Evolutionary conservation across 768 basidiomycete species (phyloP), one percentile per base, ranked within the genome.

Genomic region (Infundibulicybe gibba): DNA sequence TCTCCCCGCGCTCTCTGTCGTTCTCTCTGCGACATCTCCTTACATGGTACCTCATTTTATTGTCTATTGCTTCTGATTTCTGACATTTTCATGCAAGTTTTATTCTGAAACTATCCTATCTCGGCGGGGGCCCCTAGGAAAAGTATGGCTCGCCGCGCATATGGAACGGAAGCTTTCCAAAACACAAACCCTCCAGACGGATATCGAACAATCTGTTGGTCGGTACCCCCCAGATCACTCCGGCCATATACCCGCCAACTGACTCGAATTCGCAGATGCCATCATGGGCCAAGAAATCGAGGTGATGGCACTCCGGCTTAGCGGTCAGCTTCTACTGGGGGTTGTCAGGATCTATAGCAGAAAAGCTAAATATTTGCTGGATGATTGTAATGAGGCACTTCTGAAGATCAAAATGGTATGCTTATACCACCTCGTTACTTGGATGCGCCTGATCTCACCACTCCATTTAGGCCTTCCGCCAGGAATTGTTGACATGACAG

Each of bases 121-220:
- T 40, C 87, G 93, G 57, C 86, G 92, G 47, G 94, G 95, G 38
- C 91, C 95, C 3, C 75, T 99, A 33, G 95, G 93, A 32, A 91
- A 87, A 71, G 93, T 99, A 74, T 99, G 97, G 97, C 86, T 99
- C 45, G 94, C 95, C 35, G 95, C 97, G 1, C 95, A 97, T 76
- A 94, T 95, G 85, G 94, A 97, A 68, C 83, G 92, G 60, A 97
- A 97, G 72, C 83, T 99, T 59, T 93, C 90, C 56, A 99, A 98
- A 68, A 84, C 87, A 20, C 92, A 95, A 64, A 93, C 95, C 1
- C 70, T 97, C 2, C 90, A 94, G 60, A 94, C 94, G 0, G 91
- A 97, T 66, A 97, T 99, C 44, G 92, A 88, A 54, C 83, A 97
- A 62, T 89, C 90, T 45, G 92, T 95, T 55, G 90, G 91, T 86